These are phyloP conservation scores for Dunaliella salina DNA, from an alignment of 163 green algal genomes.

Conservation along the genomic window DNA sequence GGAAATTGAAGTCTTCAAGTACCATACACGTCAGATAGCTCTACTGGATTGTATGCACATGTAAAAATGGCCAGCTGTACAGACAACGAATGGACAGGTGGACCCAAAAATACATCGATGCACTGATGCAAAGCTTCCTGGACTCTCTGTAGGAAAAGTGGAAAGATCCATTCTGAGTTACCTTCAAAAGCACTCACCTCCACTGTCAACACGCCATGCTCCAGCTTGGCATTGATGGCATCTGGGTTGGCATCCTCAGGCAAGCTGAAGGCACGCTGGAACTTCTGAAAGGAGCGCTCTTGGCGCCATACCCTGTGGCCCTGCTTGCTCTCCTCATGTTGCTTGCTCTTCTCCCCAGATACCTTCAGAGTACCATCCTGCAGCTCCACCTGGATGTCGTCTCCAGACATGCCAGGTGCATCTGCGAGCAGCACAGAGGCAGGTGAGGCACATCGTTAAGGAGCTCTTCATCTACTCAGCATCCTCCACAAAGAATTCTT, in stretches of 20 bases:
- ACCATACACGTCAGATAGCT: not conserved
- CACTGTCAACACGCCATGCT: conserved; percentile 33
- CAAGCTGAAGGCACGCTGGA: conserved; percentile 33
- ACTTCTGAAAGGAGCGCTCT: conserved; percentile 20
- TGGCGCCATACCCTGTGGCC: conserved; percentile 17
- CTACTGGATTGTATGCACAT: not conserved
- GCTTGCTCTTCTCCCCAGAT: not conserved
- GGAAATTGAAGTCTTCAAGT: too few species aligned
- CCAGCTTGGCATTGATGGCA: conserved; percentile 26
- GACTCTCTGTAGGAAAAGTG: not conserved
- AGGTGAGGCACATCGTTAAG: too few species aligned
- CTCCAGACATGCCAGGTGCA: conserved; percentile 1
- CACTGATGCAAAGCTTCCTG: not conserved
- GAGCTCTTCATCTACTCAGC: too few species aligned
- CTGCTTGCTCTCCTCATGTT: conserved; percentile 3
- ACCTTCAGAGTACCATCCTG: conserved; percentile 5
- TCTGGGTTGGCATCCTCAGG: conserved; percentile 33
- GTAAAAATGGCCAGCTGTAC: not conserved
- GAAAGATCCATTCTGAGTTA: not conserved
- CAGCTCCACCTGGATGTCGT: conserved; percentile 13
- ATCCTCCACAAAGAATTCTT: too few species aligned
- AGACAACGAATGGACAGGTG: not conserved
- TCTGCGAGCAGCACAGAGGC: not conserved
- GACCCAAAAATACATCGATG: not conserved
- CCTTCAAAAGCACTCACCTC: conserved; percentile 4